Evolutionary conservation across 2,329 filamentous ascomycete species (phyloP).

Genomic region (Penicillium sp.): DNA sequence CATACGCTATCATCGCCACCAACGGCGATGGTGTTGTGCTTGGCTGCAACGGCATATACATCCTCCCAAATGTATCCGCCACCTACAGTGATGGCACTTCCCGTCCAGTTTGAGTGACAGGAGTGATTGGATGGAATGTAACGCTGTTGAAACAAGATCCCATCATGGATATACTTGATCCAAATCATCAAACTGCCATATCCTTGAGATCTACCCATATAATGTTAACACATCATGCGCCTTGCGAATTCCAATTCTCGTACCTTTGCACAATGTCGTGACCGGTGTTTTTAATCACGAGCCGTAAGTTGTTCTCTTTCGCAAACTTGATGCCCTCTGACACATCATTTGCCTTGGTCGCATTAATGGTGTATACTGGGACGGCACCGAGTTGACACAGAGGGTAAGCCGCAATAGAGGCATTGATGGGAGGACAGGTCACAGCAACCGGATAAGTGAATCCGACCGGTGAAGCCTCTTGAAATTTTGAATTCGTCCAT

Average conservation of each 20-base stretch:
- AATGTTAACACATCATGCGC: not conserved
- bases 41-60: not conserved
- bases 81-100: not conserved
- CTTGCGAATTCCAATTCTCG: not conserved
- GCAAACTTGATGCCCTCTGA: not conserved
- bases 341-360: not conserved
- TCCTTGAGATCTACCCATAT: not conserved
- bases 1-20: not conserved
- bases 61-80: not conserved
- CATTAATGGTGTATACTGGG: constrained; percentile 27
- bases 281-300: not conserved
- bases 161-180: not conserved
- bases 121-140: not conserved
- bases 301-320: not conserved
- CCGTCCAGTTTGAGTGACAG: not conserved
- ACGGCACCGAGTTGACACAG: constrained; percentile 26
- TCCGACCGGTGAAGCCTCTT: constrained; percentile 24
- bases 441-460: constrained; percentile 26
- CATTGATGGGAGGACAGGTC: constrained; percentile 27
- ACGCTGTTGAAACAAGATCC: not conserved
- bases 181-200: constrained; percentile 2
- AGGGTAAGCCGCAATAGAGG: constrained; percentile 15
- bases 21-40: not conserved
- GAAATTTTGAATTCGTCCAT: constrained; percentile 27
- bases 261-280: not conserved